A percentile compares a stretch with the other conserved stretches of the same genome.
phyloP scores from a whole-genome alignment of 1,284 basidiomycete species.

The Moniliella sp. region DNA sequence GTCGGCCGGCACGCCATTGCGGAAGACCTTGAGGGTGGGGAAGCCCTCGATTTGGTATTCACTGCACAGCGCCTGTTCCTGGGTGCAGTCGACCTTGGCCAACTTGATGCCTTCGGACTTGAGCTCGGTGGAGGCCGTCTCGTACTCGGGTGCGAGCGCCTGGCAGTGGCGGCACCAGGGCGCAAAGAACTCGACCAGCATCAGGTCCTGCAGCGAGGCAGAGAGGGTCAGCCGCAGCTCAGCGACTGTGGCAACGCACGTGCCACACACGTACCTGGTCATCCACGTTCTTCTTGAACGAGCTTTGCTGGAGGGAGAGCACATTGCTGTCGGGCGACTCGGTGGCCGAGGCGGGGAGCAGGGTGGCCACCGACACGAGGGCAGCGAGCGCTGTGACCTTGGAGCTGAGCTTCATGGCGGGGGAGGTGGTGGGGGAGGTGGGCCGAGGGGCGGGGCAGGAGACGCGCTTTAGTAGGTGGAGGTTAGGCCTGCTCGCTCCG shows the following conservation, averaged over 20 bases:
- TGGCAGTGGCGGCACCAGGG: slow-evolving; percentile 64
- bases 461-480: no score
- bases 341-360: no score
- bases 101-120: slow-evolving; percentile 68
- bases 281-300: no score
- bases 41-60: slow-evolving; percentile 66
- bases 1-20: slow-evolving; percentile 47
- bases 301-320: slow-evolving; percentile 6
- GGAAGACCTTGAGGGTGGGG: slow-evolving; percentile 83
- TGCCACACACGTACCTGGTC: no score
- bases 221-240: not conserved
- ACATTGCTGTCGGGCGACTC: no score
- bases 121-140: slow-evolving; percentile 76
- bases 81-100: slow-evolving; percentile 51
- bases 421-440: no score
- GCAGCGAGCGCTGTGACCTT: no score
- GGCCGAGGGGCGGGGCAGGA: no score
- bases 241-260: not conserved
- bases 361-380: no score
- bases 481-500: no score
- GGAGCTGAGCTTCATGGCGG: no score
- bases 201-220: slow-evolving; percentile 43
- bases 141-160: slow-evolving; percentile 47
- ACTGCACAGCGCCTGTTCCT: slow-evolving; percentile 38
- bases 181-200: slow-evolving; percentile 87